Percentiles rank a stretch among this genome's conserved stretches.
Evolutionary conservation across 805 yeast species (phyloP).

Genomic region (Barnettozyma botsteinii): DNA sequence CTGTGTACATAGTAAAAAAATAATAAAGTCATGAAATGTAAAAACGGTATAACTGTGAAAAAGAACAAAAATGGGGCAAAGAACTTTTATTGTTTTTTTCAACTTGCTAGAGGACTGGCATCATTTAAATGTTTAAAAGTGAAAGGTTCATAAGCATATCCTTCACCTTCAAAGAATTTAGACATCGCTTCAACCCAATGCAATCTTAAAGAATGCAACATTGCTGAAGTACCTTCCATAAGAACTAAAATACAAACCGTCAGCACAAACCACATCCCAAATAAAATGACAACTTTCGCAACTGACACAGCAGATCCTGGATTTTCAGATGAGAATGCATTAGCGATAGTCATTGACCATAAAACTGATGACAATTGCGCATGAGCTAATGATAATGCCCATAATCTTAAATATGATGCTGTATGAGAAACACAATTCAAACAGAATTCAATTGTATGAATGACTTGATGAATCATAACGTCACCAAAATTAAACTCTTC

Average conservation of each 20-base stretch:
- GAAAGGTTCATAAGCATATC: conserved; percentile 86
- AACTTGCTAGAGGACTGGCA: background rate
- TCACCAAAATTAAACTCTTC: conserved; percentile 57
- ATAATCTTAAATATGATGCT: conserved; percentile 91
- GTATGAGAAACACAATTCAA: conserved; percentile 96
- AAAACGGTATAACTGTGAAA: too few species aligned
- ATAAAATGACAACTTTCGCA: conserved; percentile 66
- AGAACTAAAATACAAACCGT: conserved; percentile 87
- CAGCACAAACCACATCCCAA: conserved; percentile 91
- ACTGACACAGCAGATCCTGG: conserved; percentile 58
- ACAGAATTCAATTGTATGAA: conserved; percentile 97
- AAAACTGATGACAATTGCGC: conserved; percentile 91
- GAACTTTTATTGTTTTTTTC: too few species aligned
- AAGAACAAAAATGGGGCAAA: too few species aligned
- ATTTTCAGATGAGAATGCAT: conserved; percentile 53
- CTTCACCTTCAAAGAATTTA: conserved; percentile 96
- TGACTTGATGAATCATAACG: conserved; percentile 94
- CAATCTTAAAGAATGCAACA: conserved; percentile 96
- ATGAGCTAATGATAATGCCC: conserved; percentile 98
- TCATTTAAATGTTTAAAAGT: conserved; percentile 39
- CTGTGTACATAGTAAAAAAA: too few species aligned
- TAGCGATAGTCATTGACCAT: conserved; percentile 80
- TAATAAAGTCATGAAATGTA: too few species aligned
- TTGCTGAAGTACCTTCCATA: conserved; percentile 99
- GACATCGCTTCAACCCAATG: conserved; percentile 99